Evolutionary conservation across 129 eudicot genomes (phyloP), one percentile per base, ranked within the genome.

Genomic region (Saussurea involucrata): DNA sequence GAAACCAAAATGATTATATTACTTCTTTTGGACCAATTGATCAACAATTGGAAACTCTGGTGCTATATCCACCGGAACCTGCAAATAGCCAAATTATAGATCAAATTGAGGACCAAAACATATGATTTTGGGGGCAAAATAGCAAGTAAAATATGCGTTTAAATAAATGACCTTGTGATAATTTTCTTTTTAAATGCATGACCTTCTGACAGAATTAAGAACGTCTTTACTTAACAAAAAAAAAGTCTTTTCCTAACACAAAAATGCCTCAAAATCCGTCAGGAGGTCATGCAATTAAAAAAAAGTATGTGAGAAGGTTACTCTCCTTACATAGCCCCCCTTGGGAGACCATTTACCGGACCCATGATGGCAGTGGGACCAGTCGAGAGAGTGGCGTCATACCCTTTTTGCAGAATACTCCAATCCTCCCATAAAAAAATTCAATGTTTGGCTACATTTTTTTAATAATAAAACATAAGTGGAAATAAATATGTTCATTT

Each of bases 31-130:
- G 63, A 82, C 68, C 74, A 94, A 72, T 70, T 81, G 31, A 13
- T 91, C 71, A 42, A 89, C 96, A 75, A 88, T 73, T 2, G 94
- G 88, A 80, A 95, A 95, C 67, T 82, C 82, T 0, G 97, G 98
- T 81, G 79, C 74, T 72, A 95, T 89, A 83, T 95, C 98, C 79
- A 95, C 97, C 0, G 98, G 96, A 79, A 95, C 98, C 98, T 95
- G 92, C 75, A 78, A 75, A 46, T 5, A 9, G 21, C 49, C 20
- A 63, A 81, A 68, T 18, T 34, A 9, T 42, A 57, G 8, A 61
- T 9, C 77, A 75, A 31, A 72, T n/a, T 65, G 65, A 65, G 32
- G 18, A 73, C 21, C 53, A 46, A 65, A 70, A 61, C 9, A 42
- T 40, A 46, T 57, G 24, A 55, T 8, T 10, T 24, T 29, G 1